A percentile compares a stretch with the other conserved stretches of the same genome.
Conservation (phyloP, 2,329 filamentous ascomycete genomes). For the Magnaporthiopsis poae region DNA sequence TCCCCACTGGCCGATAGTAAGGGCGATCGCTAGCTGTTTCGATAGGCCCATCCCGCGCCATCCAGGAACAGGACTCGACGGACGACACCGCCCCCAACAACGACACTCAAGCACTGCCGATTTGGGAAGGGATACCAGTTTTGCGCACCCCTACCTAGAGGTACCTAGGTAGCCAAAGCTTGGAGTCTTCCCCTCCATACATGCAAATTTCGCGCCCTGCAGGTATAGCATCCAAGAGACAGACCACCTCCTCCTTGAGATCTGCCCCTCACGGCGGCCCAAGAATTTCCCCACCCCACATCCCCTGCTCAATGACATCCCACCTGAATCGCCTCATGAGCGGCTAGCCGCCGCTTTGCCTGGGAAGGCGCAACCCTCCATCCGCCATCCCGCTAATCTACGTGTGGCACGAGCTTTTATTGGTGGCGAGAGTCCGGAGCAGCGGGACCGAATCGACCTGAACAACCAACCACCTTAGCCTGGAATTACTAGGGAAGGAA, state of each 20-base stretch:
- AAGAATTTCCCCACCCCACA: not conserved
- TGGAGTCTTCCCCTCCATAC: not conserved
- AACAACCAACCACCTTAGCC: not conserved
- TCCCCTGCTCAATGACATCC: not conserved
- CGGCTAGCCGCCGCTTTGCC: not conserved
- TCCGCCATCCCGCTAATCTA: not conserved
- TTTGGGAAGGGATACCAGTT: too few relatives aligned
- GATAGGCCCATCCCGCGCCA: not conserved
- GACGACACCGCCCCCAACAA: not conserved
- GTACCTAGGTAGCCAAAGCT: not conserved
- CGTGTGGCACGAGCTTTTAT: not conserved
- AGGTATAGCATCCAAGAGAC: not conserved
- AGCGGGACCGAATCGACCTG: not conserved
- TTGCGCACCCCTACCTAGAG: too few relatives aligned
- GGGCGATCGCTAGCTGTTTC: slow-evolving; percentile 2
- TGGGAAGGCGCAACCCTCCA: not conserved
- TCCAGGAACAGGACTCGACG: not conserved
- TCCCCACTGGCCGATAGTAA: slow-evolving; percentile 8
- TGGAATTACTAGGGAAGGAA: not conserved
- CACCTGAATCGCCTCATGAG: not conserved
- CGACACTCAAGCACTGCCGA: not conserved
- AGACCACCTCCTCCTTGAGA: not conserved
- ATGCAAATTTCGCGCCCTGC: not conserved
- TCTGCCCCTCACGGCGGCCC: not conserved
- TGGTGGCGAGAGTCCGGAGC: not conserved